Evolutionary conservation across 1,284 basidiomycete species (phyloP).

Genomic region (Puccinia horiana): DNA sequence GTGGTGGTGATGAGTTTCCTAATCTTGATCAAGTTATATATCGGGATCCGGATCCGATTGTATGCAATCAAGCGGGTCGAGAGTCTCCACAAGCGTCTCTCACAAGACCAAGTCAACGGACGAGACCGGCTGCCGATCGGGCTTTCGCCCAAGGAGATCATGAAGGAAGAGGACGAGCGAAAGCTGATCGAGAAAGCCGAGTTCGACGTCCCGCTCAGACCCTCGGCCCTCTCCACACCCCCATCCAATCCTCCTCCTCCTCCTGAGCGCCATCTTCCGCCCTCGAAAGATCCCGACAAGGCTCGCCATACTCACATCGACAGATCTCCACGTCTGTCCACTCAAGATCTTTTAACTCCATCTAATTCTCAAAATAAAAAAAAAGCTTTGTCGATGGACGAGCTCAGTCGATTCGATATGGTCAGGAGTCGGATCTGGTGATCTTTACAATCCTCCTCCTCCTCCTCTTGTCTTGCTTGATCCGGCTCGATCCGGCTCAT

Average conservation of each 20-base stretch:
- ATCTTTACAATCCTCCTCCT: background rate
- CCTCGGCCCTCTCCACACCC: background rate
- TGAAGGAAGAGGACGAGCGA: conserved; percentile 29
- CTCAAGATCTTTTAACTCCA: background rate
- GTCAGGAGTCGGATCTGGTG: conserved; percentile 48
- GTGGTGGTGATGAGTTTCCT: conserved; percentile 17
- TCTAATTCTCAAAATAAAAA: background rate
- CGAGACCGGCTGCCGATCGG: conserved; percentile 34
- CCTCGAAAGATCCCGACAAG: background rate
- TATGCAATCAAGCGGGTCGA: conserved; percentile 31
- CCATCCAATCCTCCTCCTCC: background rate
- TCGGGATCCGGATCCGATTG: conserved; percentile 34
- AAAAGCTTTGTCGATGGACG: conserved; percentile 27
- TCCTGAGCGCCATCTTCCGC: background rate
- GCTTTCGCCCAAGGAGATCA: background rate
- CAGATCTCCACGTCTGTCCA: no score
- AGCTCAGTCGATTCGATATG: conserved; percentile 47
- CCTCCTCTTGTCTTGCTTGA: background rate
- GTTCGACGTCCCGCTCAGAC: conserved; percentile 30
- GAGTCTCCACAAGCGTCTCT: background rate
- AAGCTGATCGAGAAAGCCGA: conserved; percentile 27
- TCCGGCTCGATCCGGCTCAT: background rate
- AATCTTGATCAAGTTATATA: conserved; percentile 30
- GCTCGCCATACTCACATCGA: no score
- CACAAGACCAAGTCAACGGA: conserved; percentile 30